Base-by-base conservation (phyloP, 2,329 filamentous ascomycete genomes). In the Monilinia polystroma region DNA sequence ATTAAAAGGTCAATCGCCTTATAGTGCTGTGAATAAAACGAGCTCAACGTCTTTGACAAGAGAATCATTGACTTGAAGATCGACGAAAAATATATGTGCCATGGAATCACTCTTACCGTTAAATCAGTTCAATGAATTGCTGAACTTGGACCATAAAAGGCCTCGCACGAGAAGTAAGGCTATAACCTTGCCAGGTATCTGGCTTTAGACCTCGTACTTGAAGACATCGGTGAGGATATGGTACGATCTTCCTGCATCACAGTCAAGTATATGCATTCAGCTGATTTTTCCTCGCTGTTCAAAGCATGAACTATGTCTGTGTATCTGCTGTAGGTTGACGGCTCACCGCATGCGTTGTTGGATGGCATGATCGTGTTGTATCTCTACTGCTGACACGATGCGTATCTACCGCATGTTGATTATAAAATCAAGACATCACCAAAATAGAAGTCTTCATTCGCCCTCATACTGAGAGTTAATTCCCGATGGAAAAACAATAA, bases 301-400 rank as follows among this genome's bases (percentile, higher is more conserved):
- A n/a, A 49, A 23, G 29, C n/a, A 35, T n/a, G 20, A 2, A 35
- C 23, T 16, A 12, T 18, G 20, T 49, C 26, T 16, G 47, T 49
- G 2, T 35, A 35, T 59, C 43, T 18, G 45, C 43, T 60, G 29
- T 38, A 20, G 20, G 29, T 23, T 18, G 20, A 60, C 7, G 29
- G 57, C 29, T 60, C 20, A 29, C 57, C 20, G 49, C 26, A 35
- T 49, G 18, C 18, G 4, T 16, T 59, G 2, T 49, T 23, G 43
- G 49, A 18, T 60, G 1, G 57, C 20, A 51, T 60, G 29, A 60
- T 60, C 20, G 12, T 60, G n/a, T 60, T 20, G 43, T 60, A 51
- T 60, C n/a, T 16, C 12, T 60, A 23, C 57, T n/a, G 20, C 56
- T 5, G 18, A 59, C 41, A 56, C 29, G 20, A 47, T 47, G 16